Base-by-base conservation (phyloP, 202 grass and related monocot genomes). In the Zizania palustris region DNA sequence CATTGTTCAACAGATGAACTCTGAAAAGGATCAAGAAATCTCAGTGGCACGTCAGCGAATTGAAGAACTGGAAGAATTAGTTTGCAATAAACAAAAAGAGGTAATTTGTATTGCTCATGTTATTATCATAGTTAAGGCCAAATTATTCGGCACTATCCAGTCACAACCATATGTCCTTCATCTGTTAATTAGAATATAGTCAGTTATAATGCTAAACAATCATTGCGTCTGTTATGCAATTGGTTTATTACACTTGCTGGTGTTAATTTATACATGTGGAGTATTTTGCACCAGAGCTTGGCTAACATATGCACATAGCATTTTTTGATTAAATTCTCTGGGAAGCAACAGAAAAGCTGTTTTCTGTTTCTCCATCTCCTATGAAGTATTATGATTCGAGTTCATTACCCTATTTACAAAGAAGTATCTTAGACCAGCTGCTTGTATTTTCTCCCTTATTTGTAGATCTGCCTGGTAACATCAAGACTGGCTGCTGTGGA, bases 11-110 rank as follows among this genome's bases (percentile, higher is more conserved):
- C 93, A 97, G 83, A 87, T 93, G 76, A 86, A 84, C 62, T 86
- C 88, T 67, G 93, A 97, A 80, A 97, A 90, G 69, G 87, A 97
- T 54, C 89, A 90, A 65, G 90, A 97, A 85, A 79, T 97, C n/a
- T 84, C 45, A 59, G 70, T 84, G 69, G 89, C 83, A n/a, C 68
- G 60, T 51, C 72, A 84, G 68, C 85, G 65, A 56, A 92, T 97
- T 74, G 85, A 97, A 79, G 93, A 97, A 57, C 82, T 97, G 15
- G 90, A 97, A 90, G 76, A 44, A 10, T 77, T 90, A 68, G 73
- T 87, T 69, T 73, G 85, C 71, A 58, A 82, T 73, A 97, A 92
- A 82, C 93, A 97, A 74, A 89, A 87, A 84, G 85, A 97, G 90
- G 93, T 97, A 65, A 70, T 13, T 75, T 56, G 41, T 84, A 9